phyloP scores from a whole-genome alignment of 805 yeast genomes.

The Lachancea kluyveri region DNA sequence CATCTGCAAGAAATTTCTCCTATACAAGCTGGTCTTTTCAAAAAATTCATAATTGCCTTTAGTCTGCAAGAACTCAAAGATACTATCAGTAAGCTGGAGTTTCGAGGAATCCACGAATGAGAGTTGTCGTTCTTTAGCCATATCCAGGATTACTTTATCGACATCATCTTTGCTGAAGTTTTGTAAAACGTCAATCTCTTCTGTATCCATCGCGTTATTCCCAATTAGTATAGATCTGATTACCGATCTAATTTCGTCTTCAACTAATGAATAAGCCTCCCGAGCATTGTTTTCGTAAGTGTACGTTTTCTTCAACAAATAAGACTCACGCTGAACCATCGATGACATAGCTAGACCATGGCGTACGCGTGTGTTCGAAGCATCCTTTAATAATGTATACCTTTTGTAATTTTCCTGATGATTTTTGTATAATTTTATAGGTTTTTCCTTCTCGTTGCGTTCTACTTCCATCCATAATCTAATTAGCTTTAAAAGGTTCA shows the following conservation, averaged over 20 bases:
- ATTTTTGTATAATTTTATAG: constrained; percentile 27
- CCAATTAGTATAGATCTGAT: constrained; percentile 32
- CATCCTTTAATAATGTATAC: constrained; percentile 37
- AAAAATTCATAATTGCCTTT: constrained; percentile 35
- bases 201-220: constrained; percentile 20
- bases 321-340: constrained; percentile 64
- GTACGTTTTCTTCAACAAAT: constrained; percentile 42
- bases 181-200: constrained; percentile 29
- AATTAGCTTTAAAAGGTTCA: constrained; percentile 47
- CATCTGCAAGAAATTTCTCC: constrained; percentile 36
- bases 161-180: constrained; percentile 46
- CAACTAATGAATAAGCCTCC: constrained; percentile 19
- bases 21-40: constrained; percentile 41
- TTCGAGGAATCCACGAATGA: constrained; percentile 43
- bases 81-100: constrained; percentile 19
- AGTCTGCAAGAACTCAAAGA: constrained; percentile 20
- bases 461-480: constrained; percentile 62
- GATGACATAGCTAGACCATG: constrained; percentile 50
- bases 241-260: constrained; percentile 26
- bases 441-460: constrained; percentile 14
- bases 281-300: no score
- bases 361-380: constrained; percentile 5
- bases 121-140: constrained; percentile 50
- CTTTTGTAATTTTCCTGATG: constrained; percentile 41
- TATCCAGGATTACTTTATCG: constrained; percentile 35